Evolutionary conservation across 495 filamentous ascomycete species (phyloP).

Genomic region (Hypoxylon lienhwacheense): DNA sequence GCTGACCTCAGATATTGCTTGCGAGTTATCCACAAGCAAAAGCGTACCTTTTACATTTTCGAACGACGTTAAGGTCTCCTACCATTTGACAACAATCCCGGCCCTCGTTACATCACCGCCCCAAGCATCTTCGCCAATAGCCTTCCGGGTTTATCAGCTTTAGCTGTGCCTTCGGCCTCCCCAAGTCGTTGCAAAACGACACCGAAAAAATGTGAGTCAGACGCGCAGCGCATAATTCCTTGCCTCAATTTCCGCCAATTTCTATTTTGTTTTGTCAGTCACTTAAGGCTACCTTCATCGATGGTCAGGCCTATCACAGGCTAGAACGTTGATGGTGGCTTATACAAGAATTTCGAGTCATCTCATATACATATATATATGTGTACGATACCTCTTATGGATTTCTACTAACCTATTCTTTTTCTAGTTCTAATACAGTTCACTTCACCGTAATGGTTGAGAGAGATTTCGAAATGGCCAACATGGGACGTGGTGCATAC

Average conservation of each 20-base stretch:
- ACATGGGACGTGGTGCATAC: slow-evolving; percentile 61
- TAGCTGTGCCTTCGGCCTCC: slow-evolving; percentile 31
- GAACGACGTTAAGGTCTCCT: slow-evolving; percentile 23
- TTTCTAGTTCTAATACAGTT: slow-evolving; percentile 4
- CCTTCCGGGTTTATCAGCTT: slow-evolving; percentile 29
- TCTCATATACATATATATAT: slow-evolving; percentile 17
- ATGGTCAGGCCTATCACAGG: slow-evolving; percentile 25
- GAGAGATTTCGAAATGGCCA: slow-evolving; percentile 48
- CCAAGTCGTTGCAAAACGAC: slow-evolving; percentile 39
- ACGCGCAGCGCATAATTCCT: slow-evolving; percentile 32
- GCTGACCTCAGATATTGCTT: slow-evolving; percentile 44
- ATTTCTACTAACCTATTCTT: slow-evolving; percentile 1
- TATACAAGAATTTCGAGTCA: slow-evolving; percentile 14
- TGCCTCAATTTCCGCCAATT: slow-evolving; percentile 15
- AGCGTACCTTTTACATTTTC: slow-evolving; percentile 17
- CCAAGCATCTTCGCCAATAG: slow-evolving; percentile 42
- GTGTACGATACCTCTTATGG: slow-evolving; percentile 34
- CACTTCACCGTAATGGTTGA: slow-evolving; percentile 47
- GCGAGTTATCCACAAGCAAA: slow-evolving; percentile 27
- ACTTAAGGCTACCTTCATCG: slow-evolving; percentile 17
- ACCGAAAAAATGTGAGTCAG: slow-evolving; percentile 50
- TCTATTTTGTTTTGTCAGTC: slow-evolving; percentile 16
- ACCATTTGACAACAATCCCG: slow-evolving; percentile 43
- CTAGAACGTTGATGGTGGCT: slow-evolving; percentile 16
- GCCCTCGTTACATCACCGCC: slow-evolving; percentile 42